These are phyloP conservation scores for Oldenlandia corymbosa DNA, from an alignment of 257 asterid species.

Conservation along the genomic window DNA sequence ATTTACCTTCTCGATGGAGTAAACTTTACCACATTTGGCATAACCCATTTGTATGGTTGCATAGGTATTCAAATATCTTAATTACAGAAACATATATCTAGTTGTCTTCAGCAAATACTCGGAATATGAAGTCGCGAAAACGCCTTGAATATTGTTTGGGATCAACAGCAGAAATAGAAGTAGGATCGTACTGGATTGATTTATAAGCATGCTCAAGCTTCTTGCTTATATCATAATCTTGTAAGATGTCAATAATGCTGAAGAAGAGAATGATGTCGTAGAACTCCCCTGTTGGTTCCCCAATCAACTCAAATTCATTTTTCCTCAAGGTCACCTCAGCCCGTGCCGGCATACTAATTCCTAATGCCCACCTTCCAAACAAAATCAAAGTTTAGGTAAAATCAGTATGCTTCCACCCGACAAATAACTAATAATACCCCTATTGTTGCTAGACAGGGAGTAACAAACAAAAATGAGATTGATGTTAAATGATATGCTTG, in stretches of 20 bases:
- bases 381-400: not conserved
- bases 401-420: not conserved
- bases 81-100: too few relatives aligned
- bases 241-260: slow-evolving; percentile 82
- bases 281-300: slow-evolving; percentile 75
- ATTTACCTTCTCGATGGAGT: too few relatives aligned
- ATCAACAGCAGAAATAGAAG: slow-evolving; percentile 90
- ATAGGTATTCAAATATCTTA: too few relatives aligned
- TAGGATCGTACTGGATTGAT: slow-evolving; percentile 76
- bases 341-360: slow-evolving; percentile 61
- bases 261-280: slow-evolving; percentile 73
- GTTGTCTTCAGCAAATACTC: slow-evolving; percentile 59
- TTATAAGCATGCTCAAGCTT: slow-evolving; percentile 95
- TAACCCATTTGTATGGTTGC: too few relatives aligned
- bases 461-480: too few relatives aligned
- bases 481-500: too few relatives aligned
- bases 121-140: slow-evolving; percentile 69
- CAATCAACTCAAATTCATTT: slow-evolving; percentile 49
- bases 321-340: slow-evolving; percentile 65
- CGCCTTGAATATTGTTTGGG: slow-evolving; percentile 81
- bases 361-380: slow-evolving; percentile 48
- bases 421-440: too few relatives aligned
- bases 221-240: slow-evolving; percentile 88
- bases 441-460: too few relatives aligned
- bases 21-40: too few relatives aligned